These are phyloP conservation scores for Nannizzia gypsea DNA, from an alignment of 2,329 filamentous ascomycete species.

Conservation along the genomic window DNA sequence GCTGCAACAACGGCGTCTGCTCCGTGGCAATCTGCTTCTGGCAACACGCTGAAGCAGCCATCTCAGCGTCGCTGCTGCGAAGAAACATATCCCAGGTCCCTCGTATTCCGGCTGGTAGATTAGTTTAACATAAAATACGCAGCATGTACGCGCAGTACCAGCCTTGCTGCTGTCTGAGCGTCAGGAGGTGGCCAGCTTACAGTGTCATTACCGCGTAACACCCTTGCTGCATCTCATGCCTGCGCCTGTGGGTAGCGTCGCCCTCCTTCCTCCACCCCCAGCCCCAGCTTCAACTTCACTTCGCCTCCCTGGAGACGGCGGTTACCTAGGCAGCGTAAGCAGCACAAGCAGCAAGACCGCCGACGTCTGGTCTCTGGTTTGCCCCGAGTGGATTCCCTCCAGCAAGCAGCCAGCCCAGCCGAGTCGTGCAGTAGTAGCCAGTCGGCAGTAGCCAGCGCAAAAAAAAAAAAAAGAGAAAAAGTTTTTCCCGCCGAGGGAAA, in stretches of 20 bases:
- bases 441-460: too few relatives aligned
- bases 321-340: neutral
- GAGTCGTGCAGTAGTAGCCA: too few relatives aligned
- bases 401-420: neutral
- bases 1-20: neutral
- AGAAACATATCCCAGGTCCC: neutral
- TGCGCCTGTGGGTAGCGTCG: neutral
- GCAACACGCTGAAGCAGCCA: neutral
- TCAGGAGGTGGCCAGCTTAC: too few relatives aligned
- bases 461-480: neutral
- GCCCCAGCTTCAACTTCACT: neutral
- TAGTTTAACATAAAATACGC: too few relatives aligned
- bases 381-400: neutral
- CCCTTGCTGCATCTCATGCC: too few relatives aligned
- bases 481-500: neutral
- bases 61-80: neutral
- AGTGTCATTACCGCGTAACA: too few relatives aligned
- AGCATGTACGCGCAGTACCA: neutral
- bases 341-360: neutral
- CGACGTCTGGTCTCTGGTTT: constrained; percentile 4
- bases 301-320: neutral
- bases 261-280: neutral
- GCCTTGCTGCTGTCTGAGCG: neutral
- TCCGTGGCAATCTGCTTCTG: neutral
- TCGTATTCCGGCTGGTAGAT: neutral